Evolutionary conservation across 768 basidiomycete species (phyloP).

Genomic region (Rhizopogon vesiculosus): DNA sequence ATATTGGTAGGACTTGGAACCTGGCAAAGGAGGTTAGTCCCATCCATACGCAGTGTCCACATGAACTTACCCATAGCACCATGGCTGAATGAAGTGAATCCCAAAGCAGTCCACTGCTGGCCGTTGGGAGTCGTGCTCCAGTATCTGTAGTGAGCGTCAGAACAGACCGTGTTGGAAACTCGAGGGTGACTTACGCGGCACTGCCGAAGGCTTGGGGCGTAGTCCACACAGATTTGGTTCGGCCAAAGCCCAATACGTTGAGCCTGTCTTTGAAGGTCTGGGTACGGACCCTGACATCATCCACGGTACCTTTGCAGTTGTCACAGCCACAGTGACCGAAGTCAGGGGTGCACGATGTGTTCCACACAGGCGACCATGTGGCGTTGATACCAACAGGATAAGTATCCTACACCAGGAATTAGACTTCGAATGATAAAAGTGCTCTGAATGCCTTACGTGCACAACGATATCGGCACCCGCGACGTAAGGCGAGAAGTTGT

Average conservation of each 20-base stretch:
- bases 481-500: slow-evolving; percentile 53
- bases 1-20: slow-evolving; percentile 23
- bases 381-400: slow-evolving; percentile 49
- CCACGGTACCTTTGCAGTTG: slow-evolving; percentile 57
- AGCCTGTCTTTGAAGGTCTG: slow-evolving; percentile 60
- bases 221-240: slow-evolving; percentile 68
- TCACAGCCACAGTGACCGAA: slow-evolving; percentile 77
- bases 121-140: slow-evolving; percentile 27
- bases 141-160: slow-evolving; percentile 14
- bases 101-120: slow-evolving; percentile 20
- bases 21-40: slow-evolving; percentile 7
- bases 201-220: slow-evolving; percentile 77
- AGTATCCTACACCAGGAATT: slow-evolving; percentile 10
- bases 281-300: slow-evolving; percentile 62
- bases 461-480: slow-evolving; percentile 65
- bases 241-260: slow-evolving; percentile 58
- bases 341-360: slow-evolving; percentile 54
- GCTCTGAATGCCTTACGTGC: slow-evolving; percentile 55
- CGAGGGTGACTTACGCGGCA: slow-evolving; percentile 20
- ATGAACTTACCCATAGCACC: slow-evolving; percentile 17
- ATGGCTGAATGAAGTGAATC: slow-evolving; percentile 19
- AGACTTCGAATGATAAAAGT: not conserved
- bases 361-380: slow-evolving; percentile 55
- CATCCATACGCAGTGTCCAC: not conserved
- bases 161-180: not conserved